Conservation (phyloP, 2,329 filamentous ascomycete genomes). For the Furcasterigmium sp. region DNA sequence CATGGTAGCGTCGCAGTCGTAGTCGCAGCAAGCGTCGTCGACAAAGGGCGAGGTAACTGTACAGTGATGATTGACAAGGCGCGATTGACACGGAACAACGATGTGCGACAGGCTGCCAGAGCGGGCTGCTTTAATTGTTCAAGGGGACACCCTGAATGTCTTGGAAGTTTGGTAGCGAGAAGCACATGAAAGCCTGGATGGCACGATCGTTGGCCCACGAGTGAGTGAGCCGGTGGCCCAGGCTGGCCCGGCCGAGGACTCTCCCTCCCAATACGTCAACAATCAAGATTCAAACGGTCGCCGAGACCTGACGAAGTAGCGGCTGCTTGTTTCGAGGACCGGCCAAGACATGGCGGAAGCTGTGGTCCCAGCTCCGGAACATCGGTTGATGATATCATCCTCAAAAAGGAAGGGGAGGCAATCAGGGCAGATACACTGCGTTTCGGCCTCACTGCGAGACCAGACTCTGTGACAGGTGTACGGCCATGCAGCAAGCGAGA, state of each 20-base stretch:
- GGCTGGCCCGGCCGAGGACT: too few species aligned
- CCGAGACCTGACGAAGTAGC: neutral
- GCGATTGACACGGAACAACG: neutral
- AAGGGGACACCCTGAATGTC: too few species aligned
- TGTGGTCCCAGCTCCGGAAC: neutral
- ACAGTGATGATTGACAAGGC: neutral
- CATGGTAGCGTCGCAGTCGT: neutral
- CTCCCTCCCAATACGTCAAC: neutral
- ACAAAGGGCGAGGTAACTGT: too few species aligned
- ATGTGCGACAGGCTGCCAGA: neutral
- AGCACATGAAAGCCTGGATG: neutral
- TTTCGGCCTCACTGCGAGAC: neutral
- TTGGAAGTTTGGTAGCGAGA: neutral
- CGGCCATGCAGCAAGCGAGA: neutral
- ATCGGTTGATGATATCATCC: neutral
- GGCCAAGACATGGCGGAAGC: slow-evolving; percentile 1
- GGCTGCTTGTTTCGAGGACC: neutral
- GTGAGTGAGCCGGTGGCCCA: neutral
- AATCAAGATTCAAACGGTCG: neutral
- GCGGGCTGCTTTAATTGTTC: neutral
- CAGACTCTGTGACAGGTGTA: neutral
- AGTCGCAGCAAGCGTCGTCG: too few species aligned
- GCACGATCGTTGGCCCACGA: neutral
- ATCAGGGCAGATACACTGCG: neutral
- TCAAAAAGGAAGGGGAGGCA: neutral